Evolutionary conservation across 2,329 filamentous ascomycete species (phyloP), one percentile per base, ranked within the genome.

Genomic region (Ceratocystiopsis sp.): DNA sequence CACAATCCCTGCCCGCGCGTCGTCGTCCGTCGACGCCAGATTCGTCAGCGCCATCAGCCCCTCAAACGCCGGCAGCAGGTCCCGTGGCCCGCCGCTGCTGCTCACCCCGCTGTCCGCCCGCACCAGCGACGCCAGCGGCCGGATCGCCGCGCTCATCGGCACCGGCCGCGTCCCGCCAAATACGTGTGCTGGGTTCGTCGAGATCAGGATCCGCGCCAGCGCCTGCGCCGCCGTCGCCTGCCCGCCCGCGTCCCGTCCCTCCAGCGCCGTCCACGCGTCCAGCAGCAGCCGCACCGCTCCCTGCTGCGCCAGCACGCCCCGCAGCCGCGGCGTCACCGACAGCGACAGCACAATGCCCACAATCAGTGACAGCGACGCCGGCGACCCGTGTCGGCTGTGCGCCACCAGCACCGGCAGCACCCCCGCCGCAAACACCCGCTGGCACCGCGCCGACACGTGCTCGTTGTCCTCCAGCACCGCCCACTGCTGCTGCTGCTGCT

Each of bases 11-110:
- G 71, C 67, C 38, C 79, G 72, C 7, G 73, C 69, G 7, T 76
- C 72, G 33, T 80, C 71, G 42, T 87, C 80, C 13, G 79, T 73
- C 0, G 84, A 93, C 0, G 89, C 91, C 9, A 98, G 73, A 53
- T 98, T 98, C 0, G 91, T 96, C 34, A 98, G 72, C 0, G 91
- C 89, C 58, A 96, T 80, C 10, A 98, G 71, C 1, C 81, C 72
- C 60, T 98, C 91, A 52, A 96, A 98, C 0, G 82, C 78, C 0
- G 91, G 86, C 0, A 98, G 71, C 14, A 96, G 73, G 57, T 94
- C 83, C 42, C 80, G 40, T 18, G 40, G 36, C 32, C 35, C 35
- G 16, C 35, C 14, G 74, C 2, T 33, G 2, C 66, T 63, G 5
- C 76, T 71, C 41, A 82, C 75, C 7, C 76, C 73, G 0, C 72